A percentile compares a stretch with the other conserved stretches of the same genome.
These are phyloP conservation scores for Suillus hirtellus DNA, from an alignment of 768 basidiomycete genomes.

Conservation along the genomic window DNA sequence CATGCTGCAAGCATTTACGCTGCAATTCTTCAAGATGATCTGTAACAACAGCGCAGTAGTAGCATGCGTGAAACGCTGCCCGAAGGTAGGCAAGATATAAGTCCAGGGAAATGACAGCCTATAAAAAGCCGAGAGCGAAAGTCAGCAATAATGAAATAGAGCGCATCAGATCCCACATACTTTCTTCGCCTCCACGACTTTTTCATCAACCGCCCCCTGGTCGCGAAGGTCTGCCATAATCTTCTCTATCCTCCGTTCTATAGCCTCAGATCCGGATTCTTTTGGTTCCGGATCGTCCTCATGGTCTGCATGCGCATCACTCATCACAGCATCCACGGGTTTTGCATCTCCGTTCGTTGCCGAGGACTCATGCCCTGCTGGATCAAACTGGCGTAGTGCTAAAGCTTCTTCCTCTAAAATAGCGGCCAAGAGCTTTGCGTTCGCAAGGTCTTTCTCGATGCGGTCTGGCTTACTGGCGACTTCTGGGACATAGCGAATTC, in stretches of 20 bases:
- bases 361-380: slow-evolving; percentile 19
- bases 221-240: slow-evolving; percentile 69
- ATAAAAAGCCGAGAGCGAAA: slow-evolving; percentile 23
- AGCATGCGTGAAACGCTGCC: slow-evolving; percentile 91
- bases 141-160: slow-evolving; percentile 1
- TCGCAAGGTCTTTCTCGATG: slow-evolving; percentile 77
- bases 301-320: slow-evolving; percentile 37
- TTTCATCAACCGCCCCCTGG: slow-evolving; percentile 64
- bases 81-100: slow-evolving; percentile 93
- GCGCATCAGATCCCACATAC: slow-evolving; percentile 40
- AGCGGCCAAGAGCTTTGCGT: slow-evolving; percentile 68
- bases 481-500: slow-evolving; percentile 80
- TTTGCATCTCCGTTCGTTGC: slow-evolving; percentile 29
- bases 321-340: slow-evolving; percentile 32
- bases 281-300: slow-evolving; percentile 52
- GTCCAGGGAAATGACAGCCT: slow-evolving; percentile 86
- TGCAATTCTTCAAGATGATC: slow-evolving; percentile 95
- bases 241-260: slow-evolving; percentile 81
- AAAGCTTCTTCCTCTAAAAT: slow-evolving; percentile 74
- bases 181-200: slow-evolving; percentile 68
- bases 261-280: slow-evolving; percentile 72
- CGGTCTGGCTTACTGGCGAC: slow-evolving; percentile 79
- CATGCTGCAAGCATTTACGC: slow-evolving; percentile 91
- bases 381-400: slow-evolving; percentile 47
- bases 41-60: slow-evolving; percentile 93